A percentile compares a stretch with the other conserved stretches of the same genome.
Evolutionary conservation across 2,329 filamentous ascomycete species (phyloP).

Genomic region (Neofusicoccum parvum): DNA sequence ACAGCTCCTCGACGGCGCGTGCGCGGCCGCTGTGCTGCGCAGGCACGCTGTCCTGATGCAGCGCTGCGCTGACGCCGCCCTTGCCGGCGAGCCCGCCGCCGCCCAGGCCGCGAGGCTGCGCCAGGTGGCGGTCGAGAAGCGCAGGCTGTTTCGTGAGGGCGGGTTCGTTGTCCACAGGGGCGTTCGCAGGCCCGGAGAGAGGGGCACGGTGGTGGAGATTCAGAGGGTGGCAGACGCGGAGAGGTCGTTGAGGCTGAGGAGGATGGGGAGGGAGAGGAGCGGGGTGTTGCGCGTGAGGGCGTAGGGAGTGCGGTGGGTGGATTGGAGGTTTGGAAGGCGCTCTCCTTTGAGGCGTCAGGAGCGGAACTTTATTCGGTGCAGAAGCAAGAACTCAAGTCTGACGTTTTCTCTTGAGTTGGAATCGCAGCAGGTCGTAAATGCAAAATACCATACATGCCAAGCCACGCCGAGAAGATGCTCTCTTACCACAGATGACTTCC

Average conservation of each 20-base stretch:
- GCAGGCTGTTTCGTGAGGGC: not conserved
- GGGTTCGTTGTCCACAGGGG: not conserved
- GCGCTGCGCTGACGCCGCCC: no score
- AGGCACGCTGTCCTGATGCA: no score
- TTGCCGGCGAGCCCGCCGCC: no score
- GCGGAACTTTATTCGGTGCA: no score
- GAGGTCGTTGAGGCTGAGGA: not conserved
- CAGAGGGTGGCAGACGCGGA: not conserved
- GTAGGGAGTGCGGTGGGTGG: not conserved
- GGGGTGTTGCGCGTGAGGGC: not conserved
- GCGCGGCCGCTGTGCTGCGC: no score
- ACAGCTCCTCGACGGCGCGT: no score
- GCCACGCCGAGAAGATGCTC: no score
- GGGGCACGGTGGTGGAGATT: not conserved
- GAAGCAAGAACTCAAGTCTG: no score
- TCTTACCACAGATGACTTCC: not conserved
- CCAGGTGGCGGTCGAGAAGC: not conserved
- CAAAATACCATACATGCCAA: no score
- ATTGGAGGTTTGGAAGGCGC: not conserved
- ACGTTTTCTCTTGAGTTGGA: no score
- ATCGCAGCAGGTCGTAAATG: not conserved
- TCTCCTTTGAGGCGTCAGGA: not conserved
- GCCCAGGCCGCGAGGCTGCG: not conserved
- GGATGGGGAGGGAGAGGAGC: not conserved
- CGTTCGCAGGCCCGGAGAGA: not conserved